These are phyloP conservation scores for Scedosporium aurantiacum DNA, from an alignment of 2,329 filamentous ascomycete species.

Conservation along the genomic window DNA sequence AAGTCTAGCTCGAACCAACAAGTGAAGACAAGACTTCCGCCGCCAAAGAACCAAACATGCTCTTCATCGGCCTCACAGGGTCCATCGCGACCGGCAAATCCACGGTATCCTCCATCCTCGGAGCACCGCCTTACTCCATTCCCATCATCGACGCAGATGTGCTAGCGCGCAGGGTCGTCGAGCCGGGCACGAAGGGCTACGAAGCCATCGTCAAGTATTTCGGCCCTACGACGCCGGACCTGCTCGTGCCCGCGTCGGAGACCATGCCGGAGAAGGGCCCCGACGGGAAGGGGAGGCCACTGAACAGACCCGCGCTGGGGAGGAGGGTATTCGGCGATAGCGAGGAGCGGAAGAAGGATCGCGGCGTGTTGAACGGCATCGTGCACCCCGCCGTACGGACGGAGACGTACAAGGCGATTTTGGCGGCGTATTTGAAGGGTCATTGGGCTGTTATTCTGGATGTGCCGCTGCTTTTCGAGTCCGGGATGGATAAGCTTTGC, in stretches of 20 bases:
- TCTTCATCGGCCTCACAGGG: constrained; percentile 90
- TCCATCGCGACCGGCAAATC: constrained; percentile 98
- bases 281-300: constrained; percentile 53
- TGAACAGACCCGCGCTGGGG: constrained; percentile 81
- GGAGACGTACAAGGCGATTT: constrained; percentile 67
- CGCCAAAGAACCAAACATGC: constrained; percentile 45
- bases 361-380: constrained; percentile 73
- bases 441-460: constrained; percentile 87
- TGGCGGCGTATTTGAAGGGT: constrained; percentile 63
- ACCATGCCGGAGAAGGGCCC: constrained; percentile 42
- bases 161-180: constrained; percentile 84
- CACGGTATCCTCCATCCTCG: constrained; percentile 78
- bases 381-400: constrained; percentile 82
- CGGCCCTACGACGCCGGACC: constrained; percentile 68
- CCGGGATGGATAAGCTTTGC: constrained; percentile 72
- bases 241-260: constrained; percentile 53
- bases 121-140: constrained; percentile 68
- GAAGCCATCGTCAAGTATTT: constrained; percentile 74
- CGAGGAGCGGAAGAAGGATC: constrained; percentile 57
- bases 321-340: constrained; percentile 74
- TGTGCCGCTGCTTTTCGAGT: constrained; percentile 85
- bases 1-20: not conserved
- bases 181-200: constrained; percentile 81
- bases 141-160: constrained; percentile 92
- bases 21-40: not conserved